These are phyloP conservation scores for Trichoderma gamsii DNA, from an alignment of 495 filamentous ascomycete species.

Conservation along the genomic window DNA sequence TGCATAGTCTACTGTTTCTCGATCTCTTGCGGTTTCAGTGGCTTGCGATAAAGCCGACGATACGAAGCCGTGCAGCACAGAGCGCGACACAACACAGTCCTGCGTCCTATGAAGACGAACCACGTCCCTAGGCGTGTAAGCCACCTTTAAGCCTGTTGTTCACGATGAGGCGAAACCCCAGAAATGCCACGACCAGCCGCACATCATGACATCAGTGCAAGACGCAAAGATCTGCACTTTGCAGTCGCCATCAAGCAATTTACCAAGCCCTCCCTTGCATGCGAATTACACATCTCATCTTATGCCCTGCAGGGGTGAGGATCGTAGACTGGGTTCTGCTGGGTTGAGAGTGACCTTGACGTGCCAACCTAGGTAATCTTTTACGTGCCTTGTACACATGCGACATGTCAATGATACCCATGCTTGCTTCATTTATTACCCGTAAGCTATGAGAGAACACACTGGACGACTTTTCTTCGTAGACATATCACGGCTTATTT, in stretches of 20 bases:
- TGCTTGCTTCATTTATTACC: no score
- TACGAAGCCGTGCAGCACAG: neutral
- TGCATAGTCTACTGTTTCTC: neutral
- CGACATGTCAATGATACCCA: no score
- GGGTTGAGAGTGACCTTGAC: no score
- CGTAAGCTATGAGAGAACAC: no score
- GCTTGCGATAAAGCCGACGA: neutral
- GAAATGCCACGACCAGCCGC: neutral
- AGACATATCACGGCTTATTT: no score
- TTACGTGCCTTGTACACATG: no score
- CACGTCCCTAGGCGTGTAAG: neutral
- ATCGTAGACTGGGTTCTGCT: no score
- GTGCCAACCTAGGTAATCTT: no score
- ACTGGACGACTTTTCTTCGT: no score
- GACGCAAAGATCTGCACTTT: neutral
- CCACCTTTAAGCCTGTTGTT: neutral
- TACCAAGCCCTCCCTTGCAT: neutral
- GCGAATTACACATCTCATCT: no score
- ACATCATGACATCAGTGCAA: neutral
- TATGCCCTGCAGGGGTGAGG: no score
- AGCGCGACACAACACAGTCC: neutral
- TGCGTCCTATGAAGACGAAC: neutral
- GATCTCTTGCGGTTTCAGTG: neutral
- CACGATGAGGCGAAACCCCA: slow-evolving; percentile 6
- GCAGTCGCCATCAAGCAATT: neutral